A percentile compares a stretch with the other conserved stretches of the same genome.
Conservation (phyloP, 2,329 filamentous ascomycete genomes). For the Plectosphaerella cucumerina region DNA sequence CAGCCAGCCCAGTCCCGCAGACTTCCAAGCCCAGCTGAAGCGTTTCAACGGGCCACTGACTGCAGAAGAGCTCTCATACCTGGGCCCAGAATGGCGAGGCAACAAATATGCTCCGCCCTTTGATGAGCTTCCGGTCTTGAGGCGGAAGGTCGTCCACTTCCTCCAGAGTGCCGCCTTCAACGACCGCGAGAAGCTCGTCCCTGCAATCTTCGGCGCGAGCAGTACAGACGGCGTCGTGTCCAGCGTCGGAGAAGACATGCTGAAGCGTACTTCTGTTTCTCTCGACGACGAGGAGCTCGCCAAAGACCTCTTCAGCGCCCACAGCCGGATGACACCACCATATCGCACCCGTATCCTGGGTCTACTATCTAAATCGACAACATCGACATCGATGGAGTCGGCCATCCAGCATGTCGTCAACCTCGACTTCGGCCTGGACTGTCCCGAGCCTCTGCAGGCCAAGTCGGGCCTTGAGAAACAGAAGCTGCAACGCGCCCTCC, state of each 20-base stretch:
- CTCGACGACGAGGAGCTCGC: constrained; percentile 67
- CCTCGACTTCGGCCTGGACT: constrained; percentile 45
- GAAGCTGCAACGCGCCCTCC: constrained; percentile 77
- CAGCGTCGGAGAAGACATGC: constrained; percentile 79
- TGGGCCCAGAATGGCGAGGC: constrained; percentile 55
- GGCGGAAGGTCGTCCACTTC: constrained; percentile 59
- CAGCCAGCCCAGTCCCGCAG: not conserved
- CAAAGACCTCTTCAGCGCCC: constrained; percentile 64
- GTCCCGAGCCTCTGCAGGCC: constrained; percentile 20
- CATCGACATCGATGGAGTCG: constrained; percentile 65
- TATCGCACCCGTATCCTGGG: constrained; percentile 74
- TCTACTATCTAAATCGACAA: constrained; percentile 71
- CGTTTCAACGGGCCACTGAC: not conserved
- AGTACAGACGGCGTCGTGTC: constrained; percentile 78
- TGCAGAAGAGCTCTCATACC: constrained; percentile 51
- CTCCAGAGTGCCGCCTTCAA: constrained; percentile 82
- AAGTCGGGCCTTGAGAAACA: constrained; percentile 66
- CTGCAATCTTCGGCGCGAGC: constrained; percentile 77
- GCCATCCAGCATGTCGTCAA: constrained; percentile 67
- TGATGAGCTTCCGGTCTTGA: constrained; percentile 43
- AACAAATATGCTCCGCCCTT: constrained; percentile 9
- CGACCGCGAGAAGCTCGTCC: constrained; percentile 77
- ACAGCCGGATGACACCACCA: constrained; percentile 66
- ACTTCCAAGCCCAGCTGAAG: not conserved
- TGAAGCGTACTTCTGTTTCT: constrained; percentile 74